A percentile compares a stretch with the other conserved stretches of the same genome.
Conservation (phyloP, 2,329 filamentous ascomycete genomes). For the Acrocalymma vagum region DNA sequence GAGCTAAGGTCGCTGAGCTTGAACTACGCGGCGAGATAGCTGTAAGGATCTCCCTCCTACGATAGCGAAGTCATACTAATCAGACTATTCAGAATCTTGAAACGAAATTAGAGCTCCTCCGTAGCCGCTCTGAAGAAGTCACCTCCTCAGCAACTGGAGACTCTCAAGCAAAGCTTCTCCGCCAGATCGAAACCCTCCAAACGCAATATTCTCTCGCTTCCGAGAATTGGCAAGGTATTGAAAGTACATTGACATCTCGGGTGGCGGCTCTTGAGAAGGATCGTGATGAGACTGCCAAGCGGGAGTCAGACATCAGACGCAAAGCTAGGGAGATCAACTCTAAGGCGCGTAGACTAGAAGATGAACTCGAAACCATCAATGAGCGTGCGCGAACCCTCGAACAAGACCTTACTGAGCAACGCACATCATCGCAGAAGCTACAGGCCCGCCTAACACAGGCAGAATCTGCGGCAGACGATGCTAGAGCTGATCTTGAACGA, state of each 20-base stretch:
- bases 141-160: conserved; percentile 84
- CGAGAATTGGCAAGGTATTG: conserved; percentile 97
- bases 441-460: conserved; percentile 71
- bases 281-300: conserved; percentile 81
- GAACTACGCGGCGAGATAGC: conserved; percentile 82
- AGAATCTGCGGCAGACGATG: conserved; percentile 69
- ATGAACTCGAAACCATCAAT: conserved; percentile 78
- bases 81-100: conserved; percentile 71
- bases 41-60: conserved; percentile 36
- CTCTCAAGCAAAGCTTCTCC: conserved; percentile 85
- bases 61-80: conserved; percentile 29
- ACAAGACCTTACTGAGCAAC: conserved; percentile 69
- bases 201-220: conserved; percentile 94
- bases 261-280: conserved; percentile 86
- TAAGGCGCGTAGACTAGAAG: conserved; percentile 75
- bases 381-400: conserved; percentile 71
- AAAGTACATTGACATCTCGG: conserved; percentile 82
- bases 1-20: conserved; percentile 71
- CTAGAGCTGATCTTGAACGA: conserved; percentile 63
- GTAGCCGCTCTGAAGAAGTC: conserved; percentile 85
- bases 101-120: conserved; percentile 87
- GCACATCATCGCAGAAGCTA: conserved; percentile 67
- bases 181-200: conserved; percentile 94
- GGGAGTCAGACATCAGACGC: conserved; percentile 86
- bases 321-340: conserved; percentile 86